These are phyloP conservation scores for Quercus phellos DNA, from an alignment of 331 rosid species.

Conservation along the genomic window DNA sequence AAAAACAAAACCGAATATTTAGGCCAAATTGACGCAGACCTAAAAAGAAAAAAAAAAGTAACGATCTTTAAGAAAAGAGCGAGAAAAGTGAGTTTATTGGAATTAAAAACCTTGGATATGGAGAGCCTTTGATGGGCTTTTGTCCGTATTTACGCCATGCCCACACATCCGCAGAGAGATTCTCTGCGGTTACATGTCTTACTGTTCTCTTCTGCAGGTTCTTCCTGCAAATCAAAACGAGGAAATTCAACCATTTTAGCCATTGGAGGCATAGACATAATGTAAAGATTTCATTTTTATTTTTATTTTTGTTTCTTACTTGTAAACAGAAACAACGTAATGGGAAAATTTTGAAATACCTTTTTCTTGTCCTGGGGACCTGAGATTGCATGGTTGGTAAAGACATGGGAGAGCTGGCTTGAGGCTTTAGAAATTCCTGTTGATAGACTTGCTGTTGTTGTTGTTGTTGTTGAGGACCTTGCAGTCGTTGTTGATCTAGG, in stretches of 20 bases:
- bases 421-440: slow-evolving; percentile 19
- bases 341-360: slow-evolving; percentile 24
- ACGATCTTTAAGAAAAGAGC: not conserved
- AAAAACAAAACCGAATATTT: not conserved
- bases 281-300: not conserved
- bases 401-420: slow-evolving; percentile 8
- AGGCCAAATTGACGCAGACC: not conserved
- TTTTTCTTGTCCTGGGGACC: slow-evolving; percentile 58
- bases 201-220: slow-evolving; percentile 54
- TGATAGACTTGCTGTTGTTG: not conserved
- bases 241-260: not conserved
- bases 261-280: not conserved
- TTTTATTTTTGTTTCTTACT: not conserved
- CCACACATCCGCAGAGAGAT: slow-evolving; percentile 76
- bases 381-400: slow-evolving; percentile 27
- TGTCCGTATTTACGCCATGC: slow-evolving; percentile 95
- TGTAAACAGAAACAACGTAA: not conserved
- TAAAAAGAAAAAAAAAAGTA: not conserved
- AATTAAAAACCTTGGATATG: slow-evolving; percentile 66
- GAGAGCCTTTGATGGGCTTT: slow-evolving; percentile 92
- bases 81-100: not conserved
- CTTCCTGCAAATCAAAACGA: slow-evolving; percentile 35
- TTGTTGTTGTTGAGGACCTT: slow-evolving; percentile 5
- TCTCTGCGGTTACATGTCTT: slow-evolving; percentile 51
- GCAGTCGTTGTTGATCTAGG: slow-evolving; percentile 22